Base-by-base conservation (phyloP, 768 basidiomycete species). In the Steccherinum ochraceum region DNA sequence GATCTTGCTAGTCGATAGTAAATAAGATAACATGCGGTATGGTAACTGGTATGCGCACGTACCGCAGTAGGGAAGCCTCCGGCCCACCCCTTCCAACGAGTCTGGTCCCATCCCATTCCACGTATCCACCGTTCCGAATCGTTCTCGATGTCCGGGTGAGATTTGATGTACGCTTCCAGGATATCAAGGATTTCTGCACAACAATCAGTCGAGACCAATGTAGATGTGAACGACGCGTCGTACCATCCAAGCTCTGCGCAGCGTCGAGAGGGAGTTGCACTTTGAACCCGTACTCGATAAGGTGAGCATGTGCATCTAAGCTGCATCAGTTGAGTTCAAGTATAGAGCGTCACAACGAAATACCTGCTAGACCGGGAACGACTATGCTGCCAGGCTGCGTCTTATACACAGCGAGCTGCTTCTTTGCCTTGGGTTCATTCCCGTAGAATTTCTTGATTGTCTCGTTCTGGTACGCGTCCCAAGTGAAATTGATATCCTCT, bases 101-200 rank as follows among this genome's bases (percentile, higher is more conserved):
- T 95, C 66, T 98, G 93, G 61, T 98, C 90, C 93, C 94, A 98
- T 3, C 94, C 94, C 72, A 86, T 79, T 11, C 92, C 93, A 57
- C 83, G 72, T 40, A 96, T 79, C 90, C 91, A 96, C 4, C 61
- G 69, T 2, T 74, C 68, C 2, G 67, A 70, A 59, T 88, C 76
- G 2, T 73, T 61, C 1, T 69, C 62, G 4, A 85, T 63, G 35
- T 81, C 80, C 0, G 86, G 80, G 48, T 81, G 78, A 0, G 72
- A 64, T 3, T 69, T 59, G 50, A 92, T 76, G 54, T 85, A 84
- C 1, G 65, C 56, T 50, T 81, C 81, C 26, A 93, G 68, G 1
- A 75, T 71, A 3, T 76, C 71, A 12, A 89, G 64, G 11, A 90
- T 74, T 46, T 90, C 90, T 87, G 54, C 20, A 4, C 19, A 25